These are phyloP conservation scores for Lasiodiplodia sp. DNA, from an alignment of 2,329 filamentous ascomycete species.

Conservation along the genomic window DNA sequence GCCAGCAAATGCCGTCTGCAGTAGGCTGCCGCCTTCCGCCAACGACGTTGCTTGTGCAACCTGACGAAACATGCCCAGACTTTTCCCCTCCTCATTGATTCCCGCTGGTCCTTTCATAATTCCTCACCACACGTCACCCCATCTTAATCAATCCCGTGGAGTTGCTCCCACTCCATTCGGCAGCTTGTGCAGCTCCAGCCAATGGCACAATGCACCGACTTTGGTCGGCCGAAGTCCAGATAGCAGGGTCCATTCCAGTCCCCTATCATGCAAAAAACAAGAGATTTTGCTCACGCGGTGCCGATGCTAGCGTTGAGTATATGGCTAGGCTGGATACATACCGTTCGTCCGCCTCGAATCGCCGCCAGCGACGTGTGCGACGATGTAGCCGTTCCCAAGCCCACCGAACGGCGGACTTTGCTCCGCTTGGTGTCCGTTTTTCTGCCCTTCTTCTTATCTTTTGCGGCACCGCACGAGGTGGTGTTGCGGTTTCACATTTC, in stretches of 20 bases:
- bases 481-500: background rate
- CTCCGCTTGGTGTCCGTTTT: background rate
- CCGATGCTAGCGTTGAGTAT: background rate
- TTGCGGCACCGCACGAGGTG: background rate
- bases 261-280: background rate
- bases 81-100: background rate
- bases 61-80: conserved; percentile 9
- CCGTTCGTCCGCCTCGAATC: background rate
- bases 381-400: background rate
- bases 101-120: background rate
- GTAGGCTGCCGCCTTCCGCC: conserved; percentile 11
- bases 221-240: background rate
- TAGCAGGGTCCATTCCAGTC: background rate
- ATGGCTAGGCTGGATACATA: background rate
- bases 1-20: background rate
- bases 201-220: background rate
- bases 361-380: background rate
- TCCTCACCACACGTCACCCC: conserved; percentile 1
- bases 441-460: background rate
- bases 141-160: background rate
- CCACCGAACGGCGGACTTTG: background rate
- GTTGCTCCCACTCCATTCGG: background rate
- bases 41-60: conserved; percentile 1
- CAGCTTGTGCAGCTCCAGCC: background rate
- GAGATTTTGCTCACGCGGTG: background rate